Conservation (phyloP, 495 filamentous ascomycete genomes). For the Tuber umbilicatum region DNA sequence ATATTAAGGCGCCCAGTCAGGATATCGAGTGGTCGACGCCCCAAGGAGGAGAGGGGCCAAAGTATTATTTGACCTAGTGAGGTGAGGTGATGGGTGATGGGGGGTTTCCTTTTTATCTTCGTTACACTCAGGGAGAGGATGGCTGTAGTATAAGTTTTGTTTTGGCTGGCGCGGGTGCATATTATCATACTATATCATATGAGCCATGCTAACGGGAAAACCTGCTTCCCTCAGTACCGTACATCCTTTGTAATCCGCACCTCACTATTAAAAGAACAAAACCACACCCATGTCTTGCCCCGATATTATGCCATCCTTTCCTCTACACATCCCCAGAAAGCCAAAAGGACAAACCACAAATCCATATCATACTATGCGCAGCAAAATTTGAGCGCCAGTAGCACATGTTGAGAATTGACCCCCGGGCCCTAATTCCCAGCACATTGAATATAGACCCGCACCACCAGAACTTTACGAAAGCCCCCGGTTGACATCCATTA, state of each 20-base stretch:
- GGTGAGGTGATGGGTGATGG: neutral
- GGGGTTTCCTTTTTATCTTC: neutral
- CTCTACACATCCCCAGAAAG: neutral
- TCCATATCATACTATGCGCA: neutral
- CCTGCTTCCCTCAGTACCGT: neutral
- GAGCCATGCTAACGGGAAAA: neutral
- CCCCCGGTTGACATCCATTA: no score
- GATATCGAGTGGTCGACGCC: slow-evolving; percentile 97
- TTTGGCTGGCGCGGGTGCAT: neutral
- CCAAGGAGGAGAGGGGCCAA: slow-evolving; percentile 92
- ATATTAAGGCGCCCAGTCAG: slow-evolving; percentile 94
- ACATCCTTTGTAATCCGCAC: neutral
- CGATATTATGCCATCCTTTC: neutral
- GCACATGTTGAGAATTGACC: neutral
- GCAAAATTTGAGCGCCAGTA: neutral
- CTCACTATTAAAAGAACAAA: neutral
- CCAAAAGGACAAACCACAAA: neutral
- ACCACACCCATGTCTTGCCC: neutral
- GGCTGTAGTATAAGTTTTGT: neutral
- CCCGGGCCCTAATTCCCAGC: neutral
- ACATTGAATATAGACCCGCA: neutral
- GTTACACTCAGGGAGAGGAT: neutral
- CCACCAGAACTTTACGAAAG: no score
- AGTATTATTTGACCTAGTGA: slow-evolving; percentile 81
- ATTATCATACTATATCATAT: neutral